Conservation (phyloP, 371 early-diverging fungal genomes). For the Umbelopsis sp. region DNA sequence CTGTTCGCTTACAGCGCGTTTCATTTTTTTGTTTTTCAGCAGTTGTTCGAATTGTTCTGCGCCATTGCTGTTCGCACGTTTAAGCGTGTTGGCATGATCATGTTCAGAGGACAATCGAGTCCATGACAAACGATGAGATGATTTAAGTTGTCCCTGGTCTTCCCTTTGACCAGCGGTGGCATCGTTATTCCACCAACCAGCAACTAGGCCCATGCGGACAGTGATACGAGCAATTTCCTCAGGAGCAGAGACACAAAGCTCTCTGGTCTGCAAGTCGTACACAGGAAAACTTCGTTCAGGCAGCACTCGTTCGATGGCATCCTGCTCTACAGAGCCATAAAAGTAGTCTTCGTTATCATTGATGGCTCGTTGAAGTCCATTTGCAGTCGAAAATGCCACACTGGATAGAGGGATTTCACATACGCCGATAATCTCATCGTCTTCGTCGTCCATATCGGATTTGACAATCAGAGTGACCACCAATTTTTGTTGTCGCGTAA, state of each 20-base stretch:
- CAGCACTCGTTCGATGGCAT: conserved; percentile 26
- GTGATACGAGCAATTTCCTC: conserved; percentile 42
- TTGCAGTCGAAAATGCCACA: not conserved
- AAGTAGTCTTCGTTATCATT: conserved; percentile 9
- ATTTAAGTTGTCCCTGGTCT: not conserved
- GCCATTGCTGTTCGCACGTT: conserved; percentile 6
- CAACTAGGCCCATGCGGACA: conserved; percentile 40
- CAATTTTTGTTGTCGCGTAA: conserved; percentile 21
- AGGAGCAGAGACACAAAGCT: conserved; percentile 21
- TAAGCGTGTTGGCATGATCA: conserved; percentile 1
- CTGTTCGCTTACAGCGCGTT: conserved; percentile 14
- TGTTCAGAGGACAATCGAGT: not conserved
- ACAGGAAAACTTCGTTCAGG: conserved; percentile 37
- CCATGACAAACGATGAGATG: conserved; percentile 2
- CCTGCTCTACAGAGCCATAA: conserved; percentile 16
- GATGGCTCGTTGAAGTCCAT: not conserved
- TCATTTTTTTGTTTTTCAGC: conserved; percentile 10
- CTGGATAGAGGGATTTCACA: conserved; percentile 7
- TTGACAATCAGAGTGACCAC: not conserved
- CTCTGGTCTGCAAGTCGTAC: conserved; percentile 22
- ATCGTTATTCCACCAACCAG: conserved; percentile 42
- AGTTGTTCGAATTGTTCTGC: conserved; percentile 16
- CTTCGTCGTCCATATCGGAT: conserved; percentile 11
- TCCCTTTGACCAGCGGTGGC: not conserved
- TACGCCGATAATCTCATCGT: conserved; percentile 1